These are phyloP conservation scores for Cokeromyces recurvatus DNA, from an alignment of 371 early-diverging fungal species.

Conservation along the genomic window DNA sequence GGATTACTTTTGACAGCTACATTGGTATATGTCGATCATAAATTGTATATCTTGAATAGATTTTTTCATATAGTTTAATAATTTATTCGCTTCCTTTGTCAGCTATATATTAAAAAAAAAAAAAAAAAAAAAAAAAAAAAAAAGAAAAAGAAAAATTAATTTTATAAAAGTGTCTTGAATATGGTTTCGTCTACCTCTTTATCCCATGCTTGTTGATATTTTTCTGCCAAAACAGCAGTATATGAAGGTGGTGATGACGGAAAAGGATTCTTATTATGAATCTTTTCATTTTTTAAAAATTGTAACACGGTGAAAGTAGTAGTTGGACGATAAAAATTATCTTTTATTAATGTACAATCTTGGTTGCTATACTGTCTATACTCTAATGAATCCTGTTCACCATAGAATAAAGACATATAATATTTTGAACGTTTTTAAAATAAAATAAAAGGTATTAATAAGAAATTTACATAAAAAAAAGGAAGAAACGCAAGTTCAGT, in stretches of 20 bases:
- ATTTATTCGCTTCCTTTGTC: constrained; percentile 2
- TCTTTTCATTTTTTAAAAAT: no score
- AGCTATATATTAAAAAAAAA: not conserved
- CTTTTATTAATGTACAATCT: no score
- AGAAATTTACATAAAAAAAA: no score
- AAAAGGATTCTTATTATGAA: no score
- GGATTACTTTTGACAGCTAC: constrained; percentile 6
- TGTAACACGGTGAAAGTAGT: no score
- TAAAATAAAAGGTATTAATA: no score
- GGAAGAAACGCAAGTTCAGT: no score
- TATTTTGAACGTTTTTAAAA: no score
- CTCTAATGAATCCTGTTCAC: no score
- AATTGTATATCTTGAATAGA: constrained; percentile 2
- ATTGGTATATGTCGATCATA: not conserved
- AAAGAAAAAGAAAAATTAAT: not conserved
- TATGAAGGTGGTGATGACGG: constrained; percentile 14
- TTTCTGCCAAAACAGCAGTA: constrained; percentile 15
- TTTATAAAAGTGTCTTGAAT: not conserved
- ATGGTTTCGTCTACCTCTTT: constrained; percentile 1
- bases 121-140: not conserved
- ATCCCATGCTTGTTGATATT: constrained; percentile 7
- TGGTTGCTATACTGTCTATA: no score
- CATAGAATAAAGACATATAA: no score
- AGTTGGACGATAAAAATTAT: no score
- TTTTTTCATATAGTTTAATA: not conserved